Evolutionary conservation across 1,284 basidiomycete species (phyloP), one percentile per base, ranked within the genome.

Genomic region (Phenoliferia sp.): DNA sequence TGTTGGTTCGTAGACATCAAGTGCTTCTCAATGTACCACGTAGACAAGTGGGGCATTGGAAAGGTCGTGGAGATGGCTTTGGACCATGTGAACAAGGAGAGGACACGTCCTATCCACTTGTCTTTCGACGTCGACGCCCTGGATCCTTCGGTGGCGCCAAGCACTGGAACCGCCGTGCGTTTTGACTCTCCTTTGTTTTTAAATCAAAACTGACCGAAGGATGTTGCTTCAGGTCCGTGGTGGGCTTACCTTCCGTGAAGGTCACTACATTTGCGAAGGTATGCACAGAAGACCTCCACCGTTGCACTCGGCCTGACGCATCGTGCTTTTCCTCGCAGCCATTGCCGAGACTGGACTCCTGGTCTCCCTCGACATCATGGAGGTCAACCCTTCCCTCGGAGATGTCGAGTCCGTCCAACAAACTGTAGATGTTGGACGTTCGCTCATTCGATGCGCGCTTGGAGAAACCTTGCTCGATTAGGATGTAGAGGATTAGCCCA

Each of bases 21-120:
- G 79, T 90, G 89, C 15, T 99, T 91, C 83, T 90, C 89, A 70
- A 99, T 99, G 96, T 94, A 98, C 81, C 92, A 99, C 73, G 89
- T 99, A 63, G 96, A 99, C 82, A 91, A 88, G 81, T 90, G 92
- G 77, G 96, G 96, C 59, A 99, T 99, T 73, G 95, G 92, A 33
- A 87, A 87, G 76, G 91, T 98, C 65, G 88, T 98, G 66, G 92
- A 98, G 77, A 90, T 94, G 90, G 96, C 94, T 36, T 82, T 99
- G 70, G 90, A 96, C 78, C 86, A 92, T 79, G 88, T 99, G 76
- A 97, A 96, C 80, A 83, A 89, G 70, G 84, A 89, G 71, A 83
- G 90, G 70, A 84, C 89, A 71, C 82, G 85, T 54, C 96, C 96
- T 22, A 90, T 98, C 73, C 96, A 99, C 82, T 82, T 99, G 68